Evolutionary conservation across 2,329 filamentous ascomycete species (phyloP).

Genomic region (Alternaria sp.): DNA sequence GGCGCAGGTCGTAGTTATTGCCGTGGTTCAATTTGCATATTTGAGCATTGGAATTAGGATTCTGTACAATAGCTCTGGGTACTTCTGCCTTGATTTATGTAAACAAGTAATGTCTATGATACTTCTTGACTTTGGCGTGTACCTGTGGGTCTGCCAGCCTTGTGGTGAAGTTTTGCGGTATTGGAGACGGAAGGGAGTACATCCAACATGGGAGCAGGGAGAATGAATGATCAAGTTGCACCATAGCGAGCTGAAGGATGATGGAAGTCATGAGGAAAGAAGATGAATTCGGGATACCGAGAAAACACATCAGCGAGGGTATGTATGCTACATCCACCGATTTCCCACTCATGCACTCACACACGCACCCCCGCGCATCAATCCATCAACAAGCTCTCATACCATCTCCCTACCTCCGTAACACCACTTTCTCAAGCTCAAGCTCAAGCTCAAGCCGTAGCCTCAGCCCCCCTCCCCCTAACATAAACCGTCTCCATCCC

Average conservation of each 20-base stretch:
- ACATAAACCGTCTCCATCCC: slow-evolving; percentile 1
- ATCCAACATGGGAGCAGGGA: neutral
- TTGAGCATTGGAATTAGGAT: neutral
- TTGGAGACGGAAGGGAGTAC: neutral
- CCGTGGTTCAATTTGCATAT: neutral
- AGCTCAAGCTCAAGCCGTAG: neutral
- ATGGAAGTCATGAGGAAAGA: neutral
- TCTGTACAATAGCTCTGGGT: neutral
- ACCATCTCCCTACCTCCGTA: neutral
- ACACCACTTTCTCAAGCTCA: no score
- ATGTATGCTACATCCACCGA: neutral
- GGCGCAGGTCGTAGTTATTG: neutral
- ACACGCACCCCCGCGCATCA: neutral
- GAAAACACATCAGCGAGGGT: neutral
- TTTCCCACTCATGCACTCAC: neutral
- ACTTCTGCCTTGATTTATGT: neutral
- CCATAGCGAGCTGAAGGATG: neutral
- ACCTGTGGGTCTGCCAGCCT: neutral
- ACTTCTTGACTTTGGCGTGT: neutral
- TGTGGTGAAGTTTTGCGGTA: neutral
- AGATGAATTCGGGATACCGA: neutral
- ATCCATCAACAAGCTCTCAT: no score
- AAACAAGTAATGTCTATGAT: neutral
- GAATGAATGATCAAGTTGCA: neutral
- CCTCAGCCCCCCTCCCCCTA: neutral